Evolutionary conservation across 768 basidiomycete genomes (phyloP).

Genomic region (Hemileccinum impolitum): DNA sequence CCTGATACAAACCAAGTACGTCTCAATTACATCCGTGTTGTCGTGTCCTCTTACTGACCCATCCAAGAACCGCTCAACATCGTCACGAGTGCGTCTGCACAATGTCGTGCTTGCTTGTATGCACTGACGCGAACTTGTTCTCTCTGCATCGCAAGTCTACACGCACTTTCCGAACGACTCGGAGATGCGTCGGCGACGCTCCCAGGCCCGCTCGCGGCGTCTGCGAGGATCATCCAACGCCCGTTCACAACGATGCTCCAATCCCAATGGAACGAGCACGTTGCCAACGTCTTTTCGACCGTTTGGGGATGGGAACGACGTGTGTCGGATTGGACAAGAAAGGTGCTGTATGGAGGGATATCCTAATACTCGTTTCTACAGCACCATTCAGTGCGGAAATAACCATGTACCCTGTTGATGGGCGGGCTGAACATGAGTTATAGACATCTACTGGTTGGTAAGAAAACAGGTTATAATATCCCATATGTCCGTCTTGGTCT

Average conservation of each 20-base stretch:
- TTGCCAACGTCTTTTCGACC: constrained; percentile 44
- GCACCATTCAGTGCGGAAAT: not conserved
- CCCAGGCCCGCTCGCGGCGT: constrained; percentile 53
- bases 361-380: not conserved
- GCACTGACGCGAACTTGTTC: not conserved
- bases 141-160: constrained; percentile 38
- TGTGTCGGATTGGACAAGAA: constrained; percentile 45
- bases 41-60: not conserved
- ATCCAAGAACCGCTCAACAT: constrained; percentile 55
- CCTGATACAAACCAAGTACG: constrained; percentile 56
- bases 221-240: constrained; percentile 45
- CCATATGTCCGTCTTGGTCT: not conserved
- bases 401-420: not conserved
- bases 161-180: constrained; percentile 48
- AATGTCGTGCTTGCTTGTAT: not conserved
- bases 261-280: constrained; percentile 56
- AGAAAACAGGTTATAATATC: not conserved
- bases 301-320: constrained; percentile 45
- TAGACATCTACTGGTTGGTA: not conserved
- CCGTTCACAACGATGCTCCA: constrained; percentile 49
- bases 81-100: constrained; percentile 48
- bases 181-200: constrained; percentile 44
- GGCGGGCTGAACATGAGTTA: not conserved
- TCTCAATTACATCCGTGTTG: not conserved
- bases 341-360: constrained; percentile 38